These are phyloP conservation scores for Paspalum notatum DNA, from an alignment of 176 grass and related monocot species.

Conservation along the genomic window DNA sequence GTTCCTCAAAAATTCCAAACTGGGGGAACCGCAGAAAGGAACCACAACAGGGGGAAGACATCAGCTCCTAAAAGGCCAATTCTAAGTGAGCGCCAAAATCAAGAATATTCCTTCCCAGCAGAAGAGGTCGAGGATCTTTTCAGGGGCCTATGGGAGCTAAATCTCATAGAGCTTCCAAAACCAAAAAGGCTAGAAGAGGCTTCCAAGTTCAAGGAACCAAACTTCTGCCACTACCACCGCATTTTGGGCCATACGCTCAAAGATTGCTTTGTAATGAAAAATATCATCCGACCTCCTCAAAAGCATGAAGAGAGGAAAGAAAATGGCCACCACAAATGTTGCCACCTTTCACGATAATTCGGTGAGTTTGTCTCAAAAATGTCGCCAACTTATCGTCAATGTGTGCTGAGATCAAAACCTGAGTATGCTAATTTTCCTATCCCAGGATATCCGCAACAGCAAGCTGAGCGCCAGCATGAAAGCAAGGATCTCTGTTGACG, in stretches of 20 bases:
- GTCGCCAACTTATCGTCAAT: neutral
- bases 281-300: neutral
- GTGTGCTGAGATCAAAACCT: too few relatives aligned
- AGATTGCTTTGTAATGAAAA: neutral
- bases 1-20: neutral
- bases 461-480: neutral
- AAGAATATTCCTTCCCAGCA: neutral
- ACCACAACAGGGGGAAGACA: fast-evolving
- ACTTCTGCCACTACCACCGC: neutral
- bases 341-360: neutral
- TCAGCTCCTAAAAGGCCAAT: neutral
- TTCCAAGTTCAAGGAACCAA: neutral
- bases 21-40: neutral
- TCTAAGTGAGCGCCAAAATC: neutral
- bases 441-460: neutral
- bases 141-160: fast-evolving
- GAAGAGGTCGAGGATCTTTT: neutral
- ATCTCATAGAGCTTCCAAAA: neutral
- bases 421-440: neutral
- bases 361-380: slow-evolving; percentile 25
- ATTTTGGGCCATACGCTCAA: neutral
- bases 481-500: neutral
- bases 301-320: neutral
- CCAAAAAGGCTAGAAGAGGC: neutral
- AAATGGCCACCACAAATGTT: neutral